A percentile compares a stretch with the other conserved stretches of the same genome.
These are phyloP conservation scores for Pterocarpus santalinus DNA, from an alignment of 306 rosid genomes.

Conservation along the genomic window DNA sequence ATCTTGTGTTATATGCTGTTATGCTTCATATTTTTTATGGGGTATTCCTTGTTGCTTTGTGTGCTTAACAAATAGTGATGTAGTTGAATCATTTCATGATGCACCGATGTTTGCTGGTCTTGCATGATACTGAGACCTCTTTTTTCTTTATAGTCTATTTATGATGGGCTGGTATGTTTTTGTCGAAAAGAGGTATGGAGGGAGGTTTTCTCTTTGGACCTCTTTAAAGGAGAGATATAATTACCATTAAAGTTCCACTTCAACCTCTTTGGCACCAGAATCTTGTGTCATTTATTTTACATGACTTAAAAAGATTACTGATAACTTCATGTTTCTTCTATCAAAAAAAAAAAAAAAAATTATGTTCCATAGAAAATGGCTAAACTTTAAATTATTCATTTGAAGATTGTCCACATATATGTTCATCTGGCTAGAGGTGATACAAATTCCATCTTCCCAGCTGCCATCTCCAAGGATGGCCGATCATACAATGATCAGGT, in stretches of 20 bases:
- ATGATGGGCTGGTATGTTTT: background rate
- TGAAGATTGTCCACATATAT: slow-evolving; percentile 87
- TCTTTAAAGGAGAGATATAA: background rate
- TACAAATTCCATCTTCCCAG: slow-evolving; percentile 76
- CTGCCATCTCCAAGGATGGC: slow-evolving; percentile 96
- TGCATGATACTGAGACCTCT: background rate
- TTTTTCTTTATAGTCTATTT: slow-evolving; percentile 10
- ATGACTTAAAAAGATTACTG: background rate
- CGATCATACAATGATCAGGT: slow-evolving; percentile 98
- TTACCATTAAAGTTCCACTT: slow-evolving; percentile 13
- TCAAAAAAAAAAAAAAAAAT: too few relatives aligned
- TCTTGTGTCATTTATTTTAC: slow-evolving; percentile 5
- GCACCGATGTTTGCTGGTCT: slow-evolving; percentile 5
- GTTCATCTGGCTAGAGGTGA: slow-evolving; percentile 96
- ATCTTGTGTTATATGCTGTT: slow-evolving; percentile 3
- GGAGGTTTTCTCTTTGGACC: background rate
- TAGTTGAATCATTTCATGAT: slow-evolving; percentile 19
- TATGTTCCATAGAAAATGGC: background rate
- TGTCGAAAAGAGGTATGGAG: background rate
- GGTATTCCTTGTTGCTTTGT: background rate
- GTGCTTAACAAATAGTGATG: background rate
- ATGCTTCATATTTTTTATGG: background rate
- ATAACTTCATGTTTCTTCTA: background rate
- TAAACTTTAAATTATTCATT: slow-evolving; percentile 23
- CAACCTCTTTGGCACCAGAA: background rate